phyloP scores from a whole-genome alignment of 176 grass and related monocot genomes.

The Thinopyrum elongatum region DNA sequence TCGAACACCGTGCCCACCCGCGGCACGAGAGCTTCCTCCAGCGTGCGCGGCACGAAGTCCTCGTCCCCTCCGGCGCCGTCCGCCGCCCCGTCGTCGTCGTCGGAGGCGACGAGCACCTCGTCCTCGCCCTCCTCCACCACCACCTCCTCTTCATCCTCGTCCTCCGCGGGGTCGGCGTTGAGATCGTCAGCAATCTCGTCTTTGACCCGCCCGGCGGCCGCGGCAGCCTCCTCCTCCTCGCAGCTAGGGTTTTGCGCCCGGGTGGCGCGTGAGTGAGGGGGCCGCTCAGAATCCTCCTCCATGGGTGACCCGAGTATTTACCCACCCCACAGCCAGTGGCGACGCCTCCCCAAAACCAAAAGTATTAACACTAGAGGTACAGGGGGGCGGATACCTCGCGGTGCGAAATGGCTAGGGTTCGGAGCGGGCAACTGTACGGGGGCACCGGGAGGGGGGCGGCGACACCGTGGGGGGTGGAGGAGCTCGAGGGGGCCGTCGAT shows the following conservation, averaged over 20 bases:
- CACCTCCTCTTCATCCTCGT: constrained; percentile 22
- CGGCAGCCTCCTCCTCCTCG: neutral
- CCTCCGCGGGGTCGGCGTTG: constrained; percentile 45
- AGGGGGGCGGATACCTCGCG: constrained; percentile 42
- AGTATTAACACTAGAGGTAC: constrained; percentile 60
- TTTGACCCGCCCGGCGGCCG: constrained; percentile 32
- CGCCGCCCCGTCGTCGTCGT: constrained; percentile 3
- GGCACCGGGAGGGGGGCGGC: neutral
- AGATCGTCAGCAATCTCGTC: constrained; percentile 46
- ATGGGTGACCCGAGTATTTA: constrained; percentile 32
- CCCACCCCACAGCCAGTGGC: constrained; percentile 1
- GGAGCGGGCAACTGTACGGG: constrained; percentile 25
- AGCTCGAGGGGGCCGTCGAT: constrained; percentile 16
- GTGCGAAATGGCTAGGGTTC: constrained; percentile 40
- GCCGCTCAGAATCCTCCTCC: constrained; percentile 28
- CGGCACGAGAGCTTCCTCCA: constrained; percentile 57
- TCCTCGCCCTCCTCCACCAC: constrained; percentile 32
- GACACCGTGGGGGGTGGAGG: neutral
- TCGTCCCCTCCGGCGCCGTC: neutral
- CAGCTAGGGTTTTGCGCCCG: constrained; percentile 48
- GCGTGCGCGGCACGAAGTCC: constrained; percentile 36
- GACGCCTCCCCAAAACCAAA: constrained; percentile 37
- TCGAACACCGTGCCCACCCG: constrained; percentile 57
- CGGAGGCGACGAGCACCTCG: constrained; percentile 38
- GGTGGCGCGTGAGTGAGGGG: constrained; percentile 10